A percentile compares a stretch with the other conserved stretches of the same genome.
These are phyloP conservation scores for Wickerhamiella infanticola DNA, from an alignment of 1,139 yeast species.

Conservation along the genomic window DNA sequence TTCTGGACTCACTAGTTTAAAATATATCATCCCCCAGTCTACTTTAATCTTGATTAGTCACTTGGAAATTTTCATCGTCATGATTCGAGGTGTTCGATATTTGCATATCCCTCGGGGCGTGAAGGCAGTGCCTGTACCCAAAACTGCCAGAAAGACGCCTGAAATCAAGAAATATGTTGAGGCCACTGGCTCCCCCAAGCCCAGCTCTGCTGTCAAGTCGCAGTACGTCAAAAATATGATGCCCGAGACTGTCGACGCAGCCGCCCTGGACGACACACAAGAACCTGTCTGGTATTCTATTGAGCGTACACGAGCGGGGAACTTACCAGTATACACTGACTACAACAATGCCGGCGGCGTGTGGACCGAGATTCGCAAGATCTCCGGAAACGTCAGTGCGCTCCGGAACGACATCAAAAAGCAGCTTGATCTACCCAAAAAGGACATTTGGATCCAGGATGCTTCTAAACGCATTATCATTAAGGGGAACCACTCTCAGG, in stretches of 20 bases:
- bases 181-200: neutral
- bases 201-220: neutral
- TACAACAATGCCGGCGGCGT: constrained; percentile 21
- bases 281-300: constrained; percentile 19
- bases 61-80: neutral
- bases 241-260: constrained; percentile 5
- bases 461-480: constrained; percentile 22
- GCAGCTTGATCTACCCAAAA: constrained; percentile 16
- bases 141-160: constrained; percentile 8
- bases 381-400: constrained; percentile 21
- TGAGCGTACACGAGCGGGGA: constrained; percentile 20
- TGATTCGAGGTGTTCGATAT: neutral
- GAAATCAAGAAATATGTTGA: constrained; percentile 7
- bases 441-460: constrained; percentile 21
- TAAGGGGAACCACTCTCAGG: constrained; percentile 19
- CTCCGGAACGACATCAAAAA: constrained; percentile 20
- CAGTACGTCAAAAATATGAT: constrained; percentile 6
- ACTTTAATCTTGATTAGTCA: neutral
- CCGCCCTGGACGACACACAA: neutral
- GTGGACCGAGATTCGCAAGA: constrained; percentile 22
- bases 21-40: neutral
- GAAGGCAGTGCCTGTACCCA: constrained; percentile 11
- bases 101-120: neutral
- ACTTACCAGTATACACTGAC: constrained; percentile 24
- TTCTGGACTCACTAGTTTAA: constrained; percentile 55